Conservation (phyloP, 148 eudicot genomes). For the Suaeda aralocaspica region DNA sequence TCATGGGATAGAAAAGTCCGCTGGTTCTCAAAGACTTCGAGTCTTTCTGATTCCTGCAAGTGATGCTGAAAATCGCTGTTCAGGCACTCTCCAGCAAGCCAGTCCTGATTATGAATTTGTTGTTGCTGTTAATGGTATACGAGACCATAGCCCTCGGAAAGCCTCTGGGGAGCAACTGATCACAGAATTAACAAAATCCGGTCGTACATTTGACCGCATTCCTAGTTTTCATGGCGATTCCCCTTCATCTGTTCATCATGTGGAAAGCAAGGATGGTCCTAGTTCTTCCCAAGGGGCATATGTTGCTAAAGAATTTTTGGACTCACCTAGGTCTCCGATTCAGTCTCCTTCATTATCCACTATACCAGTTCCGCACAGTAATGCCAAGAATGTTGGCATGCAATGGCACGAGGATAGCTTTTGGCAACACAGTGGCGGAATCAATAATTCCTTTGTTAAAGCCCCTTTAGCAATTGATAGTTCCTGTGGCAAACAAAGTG, state of each 20-base stretch:
- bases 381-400: slow-evolving; percentile 26
- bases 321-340: slow-evolving; percentile 25
- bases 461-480: slow-evolving; percentile 39
- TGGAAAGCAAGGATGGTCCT: slow-evolving; percentile 28
- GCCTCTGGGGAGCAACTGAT: slow-evolving; percentile 40
- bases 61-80: slow-evolving; percentile 46
- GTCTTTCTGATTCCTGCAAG: slow-evolving; percentile 69
- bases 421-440: slow-evolving; percentile 41
- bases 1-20: slow-evolving; percentile 51
- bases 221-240: slow-evolving; percentile 45
- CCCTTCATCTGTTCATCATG: slow-evolving; percentile 37
- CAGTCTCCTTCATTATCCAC: slow-evolving; percentile 43
- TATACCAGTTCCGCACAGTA: slow-evolving; percentile 35
- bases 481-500: slow-evolving; percentile 24
- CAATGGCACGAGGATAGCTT: slow-evolving; percentile 34
- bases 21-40: slow-evolving; percentile 70
- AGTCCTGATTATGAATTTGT: slow-evolving; percentile 80
- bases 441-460: slow-evolving; percentile 31
- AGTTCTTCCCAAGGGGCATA: slow-evolving; percentile 26
- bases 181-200: slow-evolving; percentile 28
- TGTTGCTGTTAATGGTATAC: slow-evolving; percentile 78
- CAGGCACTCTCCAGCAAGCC: slow-evolving; percentile 40
- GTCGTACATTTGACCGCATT: slow-evolving; percentile 32
- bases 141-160: slow-evolving; percentile 41
- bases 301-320: slow-evolving; percentile 31